Evolutionary conservation across 1,284 basidiomycete species (phyloP), one percentile per base, ranked within the genome.

Genomic region (Stygiomarasmius scandens): DNA sequence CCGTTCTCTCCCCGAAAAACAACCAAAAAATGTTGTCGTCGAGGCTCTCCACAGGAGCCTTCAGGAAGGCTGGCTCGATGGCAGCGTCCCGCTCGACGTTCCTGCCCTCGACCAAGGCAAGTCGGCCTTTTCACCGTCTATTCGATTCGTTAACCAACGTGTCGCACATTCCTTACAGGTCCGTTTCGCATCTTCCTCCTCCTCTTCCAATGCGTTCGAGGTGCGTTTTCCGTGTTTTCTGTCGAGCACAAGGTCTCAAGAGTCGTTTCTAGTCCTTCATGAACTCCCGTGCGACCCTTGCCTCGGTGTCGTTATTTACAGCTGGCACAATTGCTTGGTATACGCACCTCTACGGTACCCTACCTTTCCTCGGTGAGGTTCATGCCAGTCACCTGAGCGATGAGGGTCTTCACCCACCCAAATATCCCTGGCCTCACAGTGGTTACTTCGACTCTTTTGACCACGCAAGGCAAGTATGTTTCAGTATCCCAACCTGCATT

Each of bases 241-340:
- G 29, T 12, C 25, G 16, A 19, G 54, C 46, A 0, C 20, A 43
- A 20, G 14, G 48, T 52, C 59, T 9, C 55, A 27, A 36, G 19
- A 55, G 45, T 52, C 54, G 50, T 6, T 5, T 27, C 1, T 29
- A 63, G 71, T 70, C 77, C 4, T 67, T 74, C 60, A 80, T 89
- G 64, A 83, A 83, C 65, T 96, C 95, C 59, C 89, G 88, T 67
- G 81, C 90, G 53, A 87, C 93, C 46, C 81, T 96, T 59, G 83
- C 86, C 60, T 88, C 90, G 58, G 87, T 90, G 61, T 89, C 94
- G 48, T 80, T 90, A 61, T 77, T 92, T 70, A 86, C 95, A 51
- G 91, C 82, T 63, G 95, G 96, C 60, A 91, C 95, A 44, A 83
- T 96, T 72, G 94, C 93, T 57, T 96, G 93, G 94, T 99, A 99